Base-by-base conservation (phyloP, 768 basidiomycete genomes). In the Termitomyces sp. region DNA sequence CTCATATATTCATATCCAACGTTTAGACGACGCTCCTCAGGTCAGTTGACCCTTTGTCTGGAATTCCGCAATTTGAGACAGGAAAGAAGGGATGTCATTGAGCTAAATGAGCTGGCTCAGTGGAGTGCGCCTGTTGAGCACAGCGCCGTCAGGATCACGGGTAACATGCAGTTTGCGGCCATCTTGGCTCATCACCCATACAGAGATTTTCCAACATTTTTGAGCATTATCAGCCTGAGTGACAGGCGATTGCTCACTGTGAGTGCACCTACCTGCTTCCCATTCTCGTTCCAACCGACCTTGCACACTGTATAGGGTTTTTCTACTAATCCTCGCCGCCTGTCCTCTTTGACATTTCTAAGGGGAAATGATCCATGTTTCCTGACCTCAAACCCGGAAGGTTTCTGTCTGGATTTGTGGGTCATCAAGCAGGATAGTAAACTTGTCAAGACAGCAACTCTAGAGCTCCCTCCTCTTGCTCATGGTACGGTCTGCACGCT, bases 391-490 rank as follows among this genome's bases (percentile, higher is more conserved):
- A 56, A 50, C 12, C 37, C 40, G 7, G 39, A 32, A 27, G 23
- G 21, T 14, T 49, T 49, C 30, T 43, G 19, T 27, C 21, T 56
- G 48, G 55, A 56, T 8, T 11, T 50, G 12, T 50, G 55, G 47
- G 5, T 32, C 21, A 46, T 56, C 14, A 17, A 23, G 21, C 12
- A 43, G 25, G 41, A 49, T 34, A 21, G 40, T 6, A 40, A 42
- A 19, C 16, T 56, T 41, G 16, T 42, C 23, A 48, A 56, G 25
- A 56, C n/a, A 27, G 39, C 55, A 16, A 35, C 37, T 30, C n/a
- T 56, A 27, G 47, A 12, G n/a, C 55, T 50, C 37, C 55, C 55
- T 43, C 40, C 39, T 42, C 55, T 56, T 27, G 25, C 44, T 11
- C 37, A 16, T 27, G 35, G 34, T 37, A n/a, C 25, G 25, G 23